Evolutionary conservation across 345 rosid species (phyloP).

Genomic region (Stellera chamaejasme): DNA sequence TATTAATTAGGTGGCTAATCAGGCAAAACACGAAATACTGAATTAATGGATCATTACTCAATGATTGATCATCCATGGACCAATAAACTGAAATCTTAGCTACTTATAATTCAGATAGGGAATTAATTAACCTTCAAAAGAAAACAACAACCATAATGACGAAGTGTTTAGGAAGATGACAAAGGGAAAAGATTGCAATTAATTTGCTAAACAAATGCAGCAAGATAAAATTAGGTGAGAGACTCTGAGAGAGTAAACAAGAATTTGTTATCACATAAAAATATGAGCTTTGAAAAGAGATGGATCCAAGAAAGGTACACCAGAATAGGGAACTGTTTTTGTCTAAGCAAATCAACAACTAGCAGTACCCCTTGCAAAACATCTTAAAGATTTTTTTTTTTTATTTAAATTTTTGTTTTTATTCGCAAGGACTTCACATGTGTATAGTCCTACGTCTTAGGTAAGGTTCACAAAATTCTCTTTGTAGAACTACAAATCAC

Average conservation of each 20-base stretch:
- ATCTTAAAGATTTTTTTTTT: slow-evolving; percentile 6
- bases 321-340: slow-evolving; percentile 1
- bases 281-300: slow-evolving; percentile 18
- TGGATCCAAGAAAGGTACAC: slow-evolving; percentile 5
- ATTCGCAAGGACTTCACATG: too few relatives aligned
- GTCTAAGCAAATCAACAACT: slow-evolving; percentile 12
- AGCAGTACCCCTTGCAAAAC: slow-evolving; percentile 7
- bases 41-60: slow-evolving; percentile 8
- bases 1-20: neutral
- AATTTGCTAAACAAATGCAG: neutral
- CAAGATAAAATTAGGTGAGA: neutral
- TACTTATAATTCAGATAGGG: neutral
- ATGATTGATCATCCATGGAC: slow-evolving; percentile 11
- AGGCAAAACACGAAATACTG: neutral
- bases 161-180: slow-evolving; percentile 7
- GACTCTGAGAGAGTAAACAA: neutral
- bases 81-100: neutral
- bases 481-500: too few relatives aligned
- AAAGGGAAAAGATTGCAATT: neutral
- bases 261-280: slow-evolving; percentile 1
- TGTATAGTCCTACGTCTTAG: too few relatives aligned
- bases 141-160: slow-evolving; percentile 10
- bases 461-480: too few relatives aligned
- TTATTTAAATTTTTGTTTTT: too few relatives aligned
- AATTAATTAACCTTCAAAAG: neutral